Conservation (phyloP, 2,329 filamentous ascomycete species). For the Clonostachys solani region DNA sequence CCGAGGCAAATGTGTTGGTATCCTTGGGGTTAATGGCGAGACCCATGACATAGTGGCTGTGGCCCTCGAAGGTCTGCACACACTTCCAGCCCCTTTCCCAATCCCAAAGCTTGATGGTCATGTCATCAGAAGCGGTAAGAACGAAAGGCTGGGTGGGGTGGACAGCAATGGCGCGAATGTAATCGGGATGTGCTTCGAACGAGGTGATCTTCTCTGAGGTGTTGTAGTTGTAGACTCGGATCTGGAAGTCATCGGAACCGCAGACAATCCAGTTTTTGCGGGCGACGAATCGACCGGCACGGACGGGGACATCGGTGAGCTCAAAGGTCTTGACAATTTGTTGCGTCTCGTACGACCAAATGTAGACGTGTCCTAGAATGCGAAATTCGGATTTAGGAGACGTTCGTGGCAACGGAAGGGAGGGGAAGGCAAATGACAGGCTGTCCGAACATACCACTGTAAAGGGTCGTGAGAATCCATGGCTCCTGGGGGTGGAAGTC, state of each 20-base stretch:
- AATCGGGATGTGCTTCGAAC: slow-evolving; percentile 97
- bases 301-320: slow-evolving; percentile 95
- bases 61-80: slow-evolving; percentile 93
- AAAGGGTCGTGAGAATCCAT: slow-evolving; percentile 94
- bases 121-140: slow-evolving; percentile 93
- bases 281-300: slow-evolving; percentile 92
- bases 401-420: background rate
- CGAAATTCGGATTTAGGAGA: background rate
- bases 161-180: slow-evolving; percentile 93
- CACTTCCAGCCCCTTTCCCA: slow-evolving; percentile 99
- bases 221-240: slow-evolving; percentile 97
- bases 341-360: slow-evolving; percentile 97
- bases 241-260: slow-evolving; percentile 87
- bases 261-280: slow-evolving; percentile 99
- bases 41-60: slow-evolving; percentile 95
- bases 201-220: slow-evolving; percentile 97
- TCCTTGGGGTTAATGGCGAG: slow-evolving; percentile 97
- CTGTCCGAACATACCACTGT: slow-evolving; percentile 66
- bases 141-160: slow-evolving; percentile 96
- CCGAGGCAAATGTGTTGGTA: slow-evolving; percentile 86
- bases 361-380: slow-evolving; percentile 86
- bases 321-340: slow-evolving; percentile 98
- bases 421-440: background rate
- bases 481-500: slow-evolving; percentile 97
- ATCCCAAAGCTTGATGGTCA: slow-evolving; percentile 98